Evolutionary conservation across 352 stramenopile genomes (phyloP).

Genomic region (Phytophthora melonis): DNA sequence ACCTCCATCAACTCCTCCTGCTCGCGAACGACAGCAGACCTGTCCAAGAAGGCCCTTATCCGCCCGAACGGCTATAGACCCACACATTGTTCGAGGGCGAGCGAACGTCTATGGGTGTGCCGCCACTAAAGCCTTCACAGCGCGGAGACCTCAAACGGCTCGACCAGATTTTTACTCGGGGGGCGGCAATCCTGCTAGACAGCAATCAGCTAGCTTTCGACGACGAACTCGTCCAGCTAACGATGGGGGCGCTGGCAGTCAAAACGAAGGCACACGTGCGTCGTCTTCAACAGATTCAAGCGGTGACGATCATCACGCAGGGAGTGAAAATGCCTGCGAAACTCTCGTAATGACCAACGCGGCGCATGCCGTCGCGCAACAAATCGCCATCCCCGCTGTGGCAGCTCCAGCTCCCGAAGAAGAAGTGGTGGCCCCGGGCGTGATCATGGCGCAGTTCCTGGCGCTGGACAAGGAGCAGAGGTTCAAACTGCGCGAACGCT

Average conservation of each 20-base stretch:
- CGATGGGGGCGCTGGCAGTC: background rate
- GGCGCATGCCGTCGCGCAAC: conserved; percentile 52
- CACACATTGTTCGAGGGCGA: conserved; percentile 53
- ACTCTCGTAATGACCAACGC: conserved; percentile 75
- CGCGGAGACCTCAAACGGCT: conserved; percentile 28
- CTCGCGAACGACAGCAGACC: background rate
- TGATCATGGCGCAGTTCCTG: conserved; percentile 74
- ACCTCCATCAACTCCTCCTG: conserved; percentile 4
- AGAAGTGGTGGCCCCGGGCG: conserved; percentile 46
- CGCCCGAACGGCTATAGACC: conserved; percentile 28
- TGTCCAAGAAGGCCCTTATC: conserved; percentile 38
- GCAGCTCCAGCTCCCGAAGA: conserved; percentile 40
- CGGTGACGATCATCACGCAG: background rate
- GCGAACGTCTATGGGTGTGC: conserved; percentile 63
- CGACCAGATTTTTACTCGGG: conserved; percentile 20
- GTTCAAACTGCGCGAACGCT: conserved; percentile 65
- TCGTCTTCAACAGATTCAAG: background rate
- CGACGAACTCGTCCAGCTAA: conserved; percentile 9
- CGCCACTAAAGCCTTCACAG: conserved; percentile 56
- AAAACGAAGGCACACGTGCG: background rate
- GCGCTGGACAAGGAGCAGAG: conserved; percentile 54
- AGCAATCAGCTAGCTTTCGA: conserved; percentile 21
- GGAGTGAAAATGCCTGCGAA: conserved; percentile 44
- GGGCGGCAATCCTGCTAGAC: background rate
- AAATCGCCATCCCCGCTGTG: conserved; percentile 60